Evolutionary conservation across 768 basidiomycete species (phyloP).

Genomic region (Suillus brevipes): DNA sequence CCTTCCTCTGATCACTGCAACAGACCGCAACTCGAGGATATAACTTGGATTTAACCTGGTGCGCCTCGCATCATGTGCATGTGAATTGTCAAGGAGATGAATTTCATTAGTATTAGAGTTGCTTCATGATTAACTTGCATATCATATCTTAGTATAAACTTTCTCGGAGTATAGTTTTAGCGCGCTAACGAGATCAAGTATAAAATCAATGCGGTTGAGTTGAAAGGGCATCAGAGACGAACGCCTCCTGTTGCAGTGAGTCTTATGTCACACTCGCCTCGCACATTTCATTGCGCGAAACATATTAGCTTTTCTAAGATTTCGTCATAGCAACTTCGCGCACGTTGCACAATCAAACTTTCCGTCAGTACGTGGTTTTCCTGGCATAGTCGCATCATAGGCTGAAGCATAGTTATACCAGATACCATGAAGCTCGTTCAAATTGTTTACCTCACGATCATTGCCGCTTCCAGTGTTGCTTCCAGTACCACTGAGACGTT

Average conservation of each 20-base stretch:
- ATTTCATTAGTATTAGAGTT: no score
- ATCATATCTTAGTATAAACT: no score
- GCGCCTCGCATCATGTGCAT: no score
- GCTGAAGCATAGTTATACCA: neutral
- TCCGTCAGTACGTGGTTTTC: neutral
- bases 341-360: neutral
- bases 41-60: no score
- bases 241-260: neutral
- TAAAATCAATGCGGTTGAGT: neutral
- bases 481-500: no score
- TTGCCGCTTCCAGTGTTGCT: slow-evolving; percentile 30
- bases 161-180: no score
- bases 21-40: no score
- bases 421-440: neutral
- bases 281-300: neutral
- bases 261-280: neutral
- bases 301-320: neutral
- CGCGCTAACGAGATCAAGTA: no score
- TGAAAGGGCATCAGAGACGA: neutral
- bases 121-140: no score
- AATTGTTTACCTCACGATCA: neutral
- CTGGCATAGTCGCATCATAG: neutral
- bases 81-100: no score
- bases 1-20: no score
- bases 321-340: neutral